These are phyloP conservation scores for Podospora pseudocomata DNA, from an alignment of 495 filamentous ascomycete genomes.

Conservation along the genomic window DNA sequence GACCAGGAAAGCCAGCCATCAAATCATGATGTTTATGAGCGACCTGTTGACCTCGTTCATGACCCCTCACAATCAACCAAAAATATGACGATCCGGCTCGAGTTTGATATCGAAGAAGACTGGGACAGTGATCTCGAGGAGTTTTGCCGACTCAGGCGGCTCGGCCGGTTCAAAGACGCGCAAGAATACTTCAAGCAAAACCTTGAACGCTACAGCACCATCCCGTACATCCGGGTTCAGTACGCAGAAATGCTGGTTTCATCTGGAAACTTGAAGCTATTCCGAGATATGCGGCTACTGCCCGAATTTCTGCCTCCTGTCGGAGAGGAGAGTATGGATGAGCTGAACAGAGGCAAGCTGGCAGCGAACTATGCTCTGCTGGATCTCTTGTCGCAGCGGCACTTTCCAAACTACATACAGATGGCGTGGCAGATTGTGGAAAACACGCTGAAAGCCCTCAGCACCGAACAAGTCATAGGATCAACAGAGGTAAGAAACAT, in stretches of 20 bases:
- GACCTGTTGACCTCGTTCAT: constrained; percentile 17
- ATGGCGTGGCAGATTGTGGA: constrained; percentile 2
- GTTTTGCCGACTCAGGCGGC: constrained; percentile 23
- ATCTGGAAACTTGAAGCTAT: constrained; percentile 18
- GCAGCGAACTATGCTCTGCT: constrained; percentile 15
- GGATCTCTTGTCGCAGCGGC: constrained; percentile 8
- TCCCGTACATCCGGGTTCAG: constrained; percentile 20
- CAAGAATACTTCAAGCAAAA: constrained; percentile 14
- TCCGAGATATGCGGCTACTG: constrained; percentile 1
- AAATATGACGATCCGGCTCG: constrained; percentile 18
- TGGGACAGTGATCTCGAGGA: constrained; percentile 20
- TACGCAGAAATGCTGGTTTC: constrained; percentile 25
- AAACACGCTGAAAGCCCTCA: not conserved
- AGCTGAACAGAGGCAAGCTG: constrained; percentile 9
- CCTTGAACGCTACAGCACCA: constrained; percentile 10
- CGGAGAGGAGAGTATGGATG: not conserved
- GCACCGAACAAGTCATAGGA: constrained; percentile 1
- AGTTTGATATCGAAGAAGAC: constrained; percentile 22
- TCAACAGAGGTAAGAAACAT: constrained; percentile 17
- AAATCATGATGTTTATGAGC: not conserved
- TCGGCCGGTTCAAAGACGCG: constrained; percentile 24
- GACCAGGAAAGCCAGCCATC: not conserved
- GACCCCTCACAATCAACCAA: constrained; percentile 19
- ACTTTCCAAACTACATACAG: not conserved
- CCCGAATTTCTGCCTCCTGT: not conserved